These are phyloP conservation scores for Oryza officinalis DNA, from an alignment of 176 grass and related monocot species.

Conservation along the genomic window DNA sequence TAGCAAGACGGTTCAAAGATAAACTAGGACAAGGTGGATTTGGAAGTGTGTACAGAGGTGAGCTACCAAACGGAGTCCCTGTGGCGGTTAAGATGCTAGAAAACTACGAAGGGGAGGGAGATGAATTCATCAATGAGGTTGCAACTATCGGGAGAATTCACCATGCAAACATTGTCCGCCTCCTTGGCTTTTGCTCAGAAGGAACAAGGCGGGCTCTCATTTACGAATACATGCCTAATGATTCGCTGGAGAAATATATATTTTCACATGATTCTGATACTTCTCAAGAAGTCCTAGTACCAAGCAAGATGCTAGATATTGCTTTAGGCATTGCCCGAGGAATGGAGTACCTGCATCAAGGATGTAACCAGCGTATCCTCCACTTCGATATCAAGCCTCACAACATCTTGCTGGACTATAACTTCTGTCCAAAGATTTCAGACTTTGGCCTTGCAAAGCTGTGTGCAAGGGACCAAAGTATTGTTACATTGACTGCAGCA, in stretches of 20 bases:
- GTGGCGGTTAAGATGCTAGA: slow-evolving; percentile 73
- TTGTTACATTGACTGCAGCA: slow-evolving; percentile 43
- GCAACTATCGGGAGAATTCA: slow-evolving; percentile 72
- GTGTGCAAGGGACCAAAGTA: slow-evolving; percentile 63
- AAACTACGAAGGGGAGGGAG: slow-evolving; percentile 33
- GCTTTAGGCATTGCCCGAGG: slow-evolving; percentile 48
- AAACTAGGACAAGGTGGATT: slow-evolving; percentile 60
- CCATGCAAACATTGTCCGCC: slow-evolving; percentile 57
- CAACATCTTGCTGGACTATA: slow-evolving; percentile 54
- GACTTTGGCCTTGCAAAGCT: slow-evolving; percentile 75
- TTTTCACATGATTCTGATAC: slow-evolving; percentile 16
- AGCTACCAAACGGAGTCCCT: slow-evolving; percentile 53
- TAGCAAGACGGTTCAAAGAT: slow-evolving; percentile 50
- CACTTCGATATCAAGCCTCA: slow-evolving; percentile 76
- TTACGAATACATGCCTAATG: slow-evolving; percentile 36
- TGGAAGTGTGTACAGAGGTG: slow-evolving; percentile 53
- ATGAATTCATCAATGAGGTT: slow-evolving; percentile 87
- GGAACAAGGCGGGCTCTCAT: slow-evolving; percentile 40
- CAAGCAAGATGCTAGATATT: slow-evolving; percentile 34
- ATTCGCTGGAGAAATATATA: neutral
- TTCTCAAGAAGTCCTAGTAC: neutral
- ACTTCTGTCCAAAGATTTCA: slow-evolving; percentile 56
- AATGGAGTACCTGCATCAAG: slow-evolving; percentile 71
- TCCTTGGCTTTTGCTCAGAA: slow-evolving; percentile 56
- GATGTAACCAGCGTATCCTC: slow-evolving; percentile 62